Evolutionary conservation across 2,329 filamentous ascomycete genomes (phyloP), one percentile per base, ranked within the genome.

Genomic region (Botrytis fragariae): DNA sequence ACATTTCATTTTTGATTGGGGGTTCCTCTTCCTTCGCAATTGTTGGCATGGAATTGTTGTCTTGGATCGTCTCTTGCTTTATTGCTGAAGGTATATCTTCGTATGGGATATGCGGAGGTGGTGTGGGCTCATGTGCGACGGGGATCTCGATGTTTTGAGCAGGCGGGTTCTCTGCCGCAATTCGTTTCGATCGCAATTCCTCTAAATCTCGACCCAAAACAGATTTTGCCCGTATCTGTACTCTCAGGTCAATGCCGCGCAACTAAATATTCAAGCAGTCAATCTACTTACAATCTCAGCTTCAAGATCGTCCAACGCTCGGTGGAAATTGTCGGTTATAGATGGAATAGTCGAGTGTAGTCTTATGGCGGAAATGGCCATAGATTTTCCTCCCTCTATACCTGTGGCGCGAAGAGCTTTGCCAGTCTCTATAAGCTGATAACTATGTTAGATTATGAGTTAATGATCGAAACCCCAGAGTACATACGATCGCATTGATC

Each of bases 401-500:
- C 82, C 82, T 54, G 84, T 85, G 2, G 85, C 82, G 67, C 84
- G 87, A 20, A 90, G 81, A 29, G 87, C 86, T 78, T 88, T 90
- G 25, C 87, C 88, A 2, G 86, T 87, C 79, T 90, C 86, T 22
- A 90, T 83, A 39, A 90, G 85, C 88, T 90, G 22, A 57, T 48
- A 20, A 44, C 59, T 39, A 54, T 18, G 48, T 79, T 65, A 75
- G 69, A 39, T 18, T 35, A 20, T 32, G 57, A n/a, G 16, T 57
- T 69, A 51, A 29, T 20, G 63, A 42, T 61, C 35, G n/a, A 25
- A 48, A 44, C 37, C 29, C 65, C 42, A 25, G 9, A 25, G 10
- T 61, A 81, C 87, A 81, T 80, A 89, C 88, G 76, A 87, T 85
- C 74, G 87, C 86, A 76, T 88, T 87, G 76, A 89, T 82, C 77